phyloP scores from a whole-genome alignment of 805 yeast genomes.

The Lachancea fermentati region DNA sequence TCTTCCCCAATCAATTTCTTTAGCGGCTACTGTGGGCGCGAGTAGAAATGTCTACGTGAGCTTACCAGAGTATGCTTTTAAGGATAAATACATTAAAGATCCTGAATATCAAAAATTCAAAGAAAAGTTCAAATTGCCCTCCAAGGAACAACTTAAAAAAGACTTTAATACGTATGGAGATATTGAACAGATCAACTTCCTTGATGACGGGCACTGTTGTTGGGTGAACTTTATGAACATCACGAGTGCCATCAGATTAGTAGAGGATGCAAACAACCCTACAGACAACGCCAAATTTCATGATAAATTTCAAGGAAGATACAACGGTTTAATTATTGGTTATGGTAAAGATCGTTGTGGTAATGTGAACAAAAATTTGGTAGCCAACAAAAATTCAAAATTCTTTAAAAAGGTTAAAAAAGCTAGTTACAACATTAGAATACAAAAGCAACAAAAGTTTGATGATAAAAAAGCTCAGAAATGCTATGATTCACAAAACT shows the following conservation, averaged over 20 bases:
- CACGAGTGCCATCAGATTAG: slow-evolving; percentile 54
- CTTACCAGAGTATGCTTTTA: slow-evolving; percentile 38
- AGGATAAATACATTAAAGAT: slow-evolving; percentile 31
- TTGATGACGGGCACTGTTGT: slow-evolving; percentile 65
- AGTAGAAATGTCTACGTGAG: slow-evolving; percentile 76
- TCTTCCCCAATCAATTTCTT: slow-evolving; percentile 45
- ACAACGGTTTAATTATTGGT: slow-evolving; percentile 50
- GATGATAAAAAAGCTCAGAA: background rate
- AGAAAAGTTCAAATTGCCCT: slow-evolving; percentile 35
- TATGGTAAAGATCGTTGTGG: slow-evolving; percentile 82
- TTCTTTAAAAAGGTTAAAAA: slow-evolving; percentile 38
- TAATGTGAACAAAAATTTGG: slow-evolving; percentile 36
- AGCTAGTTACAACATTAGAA: slow-evolving; percentile 9
- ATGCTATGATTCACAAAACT: background rate
- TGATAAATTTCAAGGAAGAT: slow-evolving; percentile 40
- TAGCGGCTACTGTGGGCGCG: slow-evolving; percentile 69
- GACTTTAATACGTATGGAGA: slow-evolving; percentile 66
- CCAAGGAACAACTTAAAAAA: slow-evolving; percentile 44
- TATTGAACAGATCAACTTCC: slow-evolving; percentile 69
- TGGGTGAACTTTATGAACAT: slow-evolving; percentile 68
- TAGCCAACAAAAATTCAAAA: slow-evolving; percentile 47
- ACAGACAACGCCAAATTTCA: slow-evolving; percentile 33
- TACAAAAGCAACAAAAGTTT: slow-evolving; percentile 3
- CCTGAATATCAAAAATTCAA: slow-evolving; percentile 30
- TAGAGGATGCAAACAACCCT: slow-evolving; percentile 48